These are phyloP conservation scores for Boletus speciosus DNA, from an alignment of 768 basidiomycete genomes.

Conservation along the genomic window DNA sequence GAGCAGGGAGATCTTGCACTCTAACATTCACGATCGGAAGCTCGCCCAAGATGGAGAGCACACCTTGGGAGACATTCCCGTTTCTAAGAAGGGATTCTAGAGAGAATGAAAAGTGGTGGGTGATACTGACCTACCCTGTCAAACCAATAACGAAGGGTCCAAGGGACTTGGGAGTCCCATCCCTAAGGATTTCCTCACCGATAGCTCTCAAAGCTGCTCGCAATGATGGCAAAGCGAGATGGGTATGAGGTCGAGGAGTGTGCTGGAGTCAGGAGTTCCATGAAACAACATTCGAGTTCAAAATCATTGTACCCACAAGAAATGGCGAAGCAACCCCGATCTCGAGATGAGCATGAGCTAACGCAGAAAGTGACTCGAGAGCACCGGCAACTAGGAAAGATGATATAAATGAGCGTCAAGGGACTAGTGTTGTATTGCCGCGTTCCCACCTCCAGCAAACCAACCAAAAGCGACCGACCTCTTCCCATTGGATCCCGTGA, in stretches of 20 bases:
- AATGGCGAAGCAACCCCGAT: constrained; percentile 81
- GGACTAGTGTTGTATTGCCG: background rate
- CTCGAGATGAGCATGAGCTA: constrained; percentile 76
- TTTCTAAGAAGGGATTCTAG: constrained; percentile 39
- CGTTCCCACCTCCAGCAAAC: constrained; percentile 77
- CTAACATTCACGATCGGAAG: constrained; percentile 61
- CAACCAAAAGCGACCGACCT: constrained; percentile 88
- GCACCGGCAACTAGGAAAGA: constrained; percentile 67
- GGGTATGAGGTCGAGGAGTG: constrained; percentile 77
- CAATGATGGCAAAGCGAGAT: constrained; percentile 52
- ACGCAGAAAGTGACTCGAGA: constrained; percentile 73
- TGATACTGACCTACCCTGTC: constrained; percentile 58
- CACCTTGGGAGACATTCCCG: constrained; percentile 82
- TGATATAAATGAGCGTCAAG: background rate
- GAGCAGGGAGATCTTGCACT: constrained; percentile 51
- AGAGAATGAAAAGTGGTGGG: background rate
- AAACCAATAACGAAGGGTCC: constrained; percentile 81
- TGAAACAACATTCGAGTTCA: background rate
- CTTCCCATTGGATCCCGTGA: constrained; percentile 60
- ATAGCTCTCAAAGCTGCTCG: constrained; percentile 53
- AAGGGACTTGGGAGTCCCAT: constrained; percentile 57
- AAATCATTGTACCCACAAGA: constrained; percentile 47
- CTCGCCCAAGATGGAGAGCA: constrained; percentile 65
- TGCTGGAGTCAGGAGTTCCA: constrained; percentile 34
- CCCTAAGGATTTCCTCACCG: constrained; percentile 49